These are phyloP conservation scores for Hemileccinum impolitum DNA, from an alignment of 768 basidiomycete species.

Conservation along the genomic window DNA sequence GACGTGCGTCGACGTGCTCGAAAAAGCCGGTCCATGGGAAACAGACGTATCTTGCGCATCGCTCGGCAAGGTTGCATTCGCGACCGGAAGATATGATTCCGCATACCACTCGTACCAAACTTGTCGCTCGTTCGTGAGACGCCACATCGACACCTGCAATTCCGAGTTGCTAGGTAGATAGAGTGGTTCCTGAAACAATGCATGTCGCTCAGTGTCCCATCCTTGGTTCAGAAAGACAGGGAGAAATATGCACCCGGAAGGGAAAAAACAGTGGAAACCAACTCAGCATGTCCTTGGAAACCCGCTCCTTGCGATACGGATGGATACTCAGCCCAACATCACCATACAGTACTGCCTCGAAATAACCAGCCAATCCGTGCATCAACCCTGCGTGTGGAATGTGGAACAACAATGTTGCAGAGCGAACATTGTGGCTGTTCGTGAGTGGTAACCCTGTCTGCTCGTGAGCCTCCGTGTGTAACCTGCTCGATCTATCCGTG, in stretches of 20 bases:
- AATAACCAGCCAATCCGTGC: slow-evolving; percentile 96
- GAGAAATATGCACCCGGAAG: slow-evolving; percentile 59
- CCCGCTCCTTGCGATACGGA: slow-evolving; percentile 77
- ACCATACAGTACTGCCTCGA: slow-evolving; percentile 91
- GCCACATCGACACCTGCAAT: slow-evolving; percentile 91
- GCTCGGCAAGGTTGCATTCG: slow-evolving; percentile 29
- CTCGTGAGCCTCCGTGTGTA: slow-evolving; percentile 7
- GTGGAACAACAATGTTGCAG: slow-evolving; percentile 81
- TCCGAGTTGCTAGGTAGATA: slow-evolving; percentile 93
- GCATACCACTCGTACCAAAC: slow-evolving; percentile 99
- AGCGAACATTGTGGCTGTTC: slow-evolving; percentile 94
- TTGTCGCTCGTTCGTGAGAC: slow-evolving; percentile 80
- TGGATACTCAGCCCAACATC: slow-evolving; percentile 91
- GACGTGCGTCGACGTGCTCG: slow-evolving; percentile 27
- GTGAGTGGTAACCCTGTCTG: slow-evolving; percentile 77
- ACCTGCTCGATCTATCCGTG: neutral
- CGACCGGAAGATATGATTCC: slow-evolving; percentile 80
- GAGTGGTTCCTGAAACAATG: slow-evolving; percentile 68
- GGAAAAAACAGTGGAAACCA: slow-evolving; percentile 99
- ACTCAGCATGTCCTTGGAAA: slow-evolving; percentile 96
- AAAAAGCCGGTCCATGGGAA: slow-evolving; percentile 21
- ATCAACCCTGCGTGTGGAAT: slow-evolving; percentile 93
- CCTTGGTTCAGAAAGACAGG: neutral
- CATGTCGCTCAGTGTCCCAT: neutral
- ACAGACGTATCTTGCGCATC: slow-evolving; percentile 17